Conservation (phyloP, 139 green algal species). For the Asterochloris erici region DNA sequence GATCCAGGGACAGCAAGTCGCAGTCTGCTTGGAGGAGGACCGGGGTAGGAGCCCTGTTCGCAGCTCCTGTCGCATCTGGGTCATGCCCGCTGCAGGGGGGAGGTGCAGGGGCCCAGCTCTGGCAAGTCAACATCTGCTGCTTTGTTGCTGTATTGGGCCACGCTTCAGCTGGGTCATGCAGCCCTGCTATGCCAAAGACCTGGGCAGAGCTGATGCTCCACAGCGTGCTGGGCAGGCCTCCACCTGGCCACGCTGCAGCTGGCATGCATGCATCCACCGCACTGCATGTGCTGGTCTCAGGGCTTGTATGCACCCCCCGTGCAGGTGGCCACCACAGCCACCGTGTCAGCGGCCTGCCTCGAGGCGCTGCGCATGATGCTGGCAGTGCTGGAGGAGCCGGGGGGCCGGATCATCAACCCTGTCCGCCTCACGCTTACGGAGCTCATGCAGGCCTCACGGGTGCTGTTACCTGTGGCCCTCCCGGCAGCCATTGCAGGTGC, state of each 20-base stretch:
- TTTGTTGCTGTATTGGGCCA: not conserved
- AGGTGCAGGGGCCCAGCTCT: too few species aligned
- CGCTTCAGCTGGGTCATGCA: too few species aligned
- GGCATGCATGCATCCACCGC: too few species aligned
- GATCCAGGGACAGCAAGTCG: too few species aligned
- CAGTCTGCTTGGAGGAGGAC: too few species aligned
- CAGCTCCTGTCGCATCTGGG: not conserved
- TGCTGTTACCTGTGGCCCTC: constrained; percentile 19
- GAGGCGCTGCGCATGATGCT: constrained; percentile 81
- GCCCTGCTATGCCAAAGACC: too few species aligned
- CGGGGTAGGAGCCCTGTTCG: not conserved
- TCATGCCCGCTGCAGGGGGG: not conserved
- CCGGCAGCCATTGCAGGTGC: constrained; percentile 20
- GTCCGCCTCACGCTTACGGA: constrained; percentile 26
- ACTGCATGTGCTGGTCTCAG: too few species aligned
- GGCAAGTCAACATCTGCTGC: not conserved
- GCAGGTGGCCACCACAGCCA: constrained; percentile 85
- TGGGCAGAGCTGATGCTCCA: too few species aligned
- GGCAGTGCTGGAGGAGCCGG: constrained; percentile 62
- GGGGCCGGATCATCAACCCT: constrained; percentile 48
- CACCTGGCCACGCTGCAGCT: too few species aligned
- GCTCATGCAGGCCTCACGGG: constrained; percentile 19
- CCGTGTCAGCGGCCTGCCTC: constrained; percentile 81
- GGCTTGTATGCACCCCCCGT: not conserved
- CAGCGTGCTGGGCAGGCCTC: too few species aligned